A percentile compares a stretch with the other conserved stretches of the same genome.
Conservation (phyloP, 352 stramenopile species). For the Phytophthora boehmeriae region DNA sequence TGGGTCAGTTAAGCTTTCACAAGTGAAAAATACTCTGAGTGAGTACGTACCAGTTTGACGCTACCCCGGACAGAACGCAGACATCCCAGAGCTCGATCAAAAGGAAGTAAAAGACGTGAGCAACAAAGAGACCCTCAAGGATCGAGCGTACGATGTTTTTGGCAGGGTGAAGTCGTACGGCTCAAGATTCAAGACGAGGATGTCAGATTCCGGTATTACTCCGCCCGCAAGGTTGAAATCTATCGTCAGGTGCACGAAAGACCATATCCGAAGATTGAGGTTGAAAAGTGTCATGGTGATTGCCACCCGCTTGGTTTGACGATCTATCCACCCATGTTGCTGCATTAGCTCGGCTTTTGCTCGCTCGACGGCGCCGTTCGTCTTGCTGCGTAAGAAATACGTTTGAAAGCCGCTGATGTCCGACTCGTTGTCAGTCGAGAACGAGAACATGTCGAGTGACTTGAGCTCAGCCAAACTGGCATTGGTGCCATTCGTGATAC, state of each 20-base stretch:
- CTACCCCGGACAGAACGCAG: slow-evolving; percentile 66
- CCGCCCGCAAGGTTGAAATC: slow-evolving; percentile 67
- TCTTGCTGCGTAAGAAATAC: slow-evolving; percentile 59
- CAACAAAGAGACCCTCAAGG: slow-evolving; percentile 53
- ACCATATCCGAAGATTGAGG: slow-evolving; percentile 63
- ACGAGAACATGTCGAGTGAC: slow-evolving; percentile 67
- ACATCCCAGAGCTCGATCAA: slow-evolving; percentile 70
- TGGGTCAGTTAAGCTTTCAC: slow-evolving; percentile 1
- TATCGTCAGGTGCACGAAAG: slow-evolving; percentile 59
- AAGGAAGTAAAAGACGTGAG: slow-evolving; percentile 64
- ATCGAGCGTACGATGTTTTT: slow-evolving; percentile 53
- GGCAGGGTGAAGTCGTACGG: slow-evolving; percentile 63
- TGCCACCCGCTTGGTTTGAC: slow-evolving; percentile 57
- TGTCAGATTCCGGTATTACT: slow-evolving; percentile 42
- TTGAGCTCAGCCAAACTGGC: slow-evolving; percentile 28
- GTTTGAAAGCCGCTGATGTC: slow-evolving; percentile 53
- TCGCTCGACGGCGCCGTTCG: slow-evolving; percentile 35
- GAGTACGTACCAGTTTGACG: slow-evolving; percentile 41
- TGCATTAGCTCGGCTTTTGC: slow-evolving; percentile 41
- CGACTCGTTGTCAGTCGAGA: slow-evolving; percentile 46
- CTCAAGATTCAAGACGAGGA: slow-evolving; percentile 69
- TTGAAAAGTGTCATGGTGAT: slow-evolving; percentile 74
- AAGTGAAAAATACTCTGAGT: background rate
- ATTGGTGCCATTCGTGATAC: slow-evolving; percentile 41
- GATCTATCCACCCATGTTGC: slow-evolving; percentile 59